phyloP scores from a whole-genome alignment of 169 alveolate species.

The Plasmodium falciparum region DNA sequence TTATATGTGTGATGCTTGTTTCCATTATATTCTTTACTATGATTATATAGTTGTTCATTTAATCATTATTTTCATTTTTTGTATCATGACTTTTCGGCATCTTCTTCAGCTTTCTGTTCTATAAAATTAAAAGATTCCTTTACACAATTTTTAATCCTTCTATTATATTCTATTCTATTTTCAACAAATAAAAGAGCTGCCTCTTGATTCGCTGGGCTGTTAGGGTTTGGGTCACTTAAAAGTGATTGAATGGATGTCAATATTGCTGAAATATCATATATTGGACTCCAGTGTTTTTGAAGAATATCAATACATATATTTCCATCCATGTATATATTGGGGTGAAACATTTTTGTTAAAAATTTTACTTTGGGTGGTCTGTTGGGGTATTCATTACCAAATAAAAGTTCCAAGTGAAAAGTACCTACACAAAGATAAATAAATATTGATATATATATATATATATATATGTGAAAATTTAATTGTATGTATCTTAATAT shows the following conservation, averaged over 20 bases:
- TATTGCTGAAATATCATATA: slow-evolving; percentile 96
- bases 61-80: background rate
- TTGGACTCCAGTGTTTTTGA: slow-evolving; percentile 98
- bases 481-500: too few relatives aligned
- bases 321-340: slow-evolving; percentile 96
- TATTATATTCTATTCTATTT: slow-evolving; percentile 93
- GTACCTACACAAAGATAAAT: slow-evolving; percentile 88
- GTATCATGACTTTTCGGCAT: slow-evolving; percentile 11
- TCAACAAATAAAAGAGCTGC: slow-evolving; percentile 96
- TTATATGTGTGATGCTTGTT: too few relatives aligned
- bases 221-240: slow-evolving; percentile 97
- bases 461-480: background rate
- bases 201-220: slow-evolving; percentile 97
- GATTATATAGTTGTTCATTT: too few relatives aligned
- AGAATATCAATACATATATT: slow-evolving; percentile 95
- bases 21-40: too few relatives aligned
- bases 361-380: slow-evolving; percentile 93
- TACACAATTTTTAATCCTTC: slow-evolving; percentile 93
- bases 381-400: slow-evolving; percentile 93
- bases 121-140: slow-evolving; percentile 83
- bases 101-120: slow-evolving; percentile 55
- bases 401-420: slow-evolving; percentile 91
- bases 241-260: slow-evolving; percentile 97
- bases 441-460: background rate
- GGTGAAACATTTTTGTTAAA: slow-evolving; percentile 91